Evolutionary conservation across 2,329 filamentous ascomycete genomes (phyloP).

Genomic region (Polychaeton citri): DNA sequence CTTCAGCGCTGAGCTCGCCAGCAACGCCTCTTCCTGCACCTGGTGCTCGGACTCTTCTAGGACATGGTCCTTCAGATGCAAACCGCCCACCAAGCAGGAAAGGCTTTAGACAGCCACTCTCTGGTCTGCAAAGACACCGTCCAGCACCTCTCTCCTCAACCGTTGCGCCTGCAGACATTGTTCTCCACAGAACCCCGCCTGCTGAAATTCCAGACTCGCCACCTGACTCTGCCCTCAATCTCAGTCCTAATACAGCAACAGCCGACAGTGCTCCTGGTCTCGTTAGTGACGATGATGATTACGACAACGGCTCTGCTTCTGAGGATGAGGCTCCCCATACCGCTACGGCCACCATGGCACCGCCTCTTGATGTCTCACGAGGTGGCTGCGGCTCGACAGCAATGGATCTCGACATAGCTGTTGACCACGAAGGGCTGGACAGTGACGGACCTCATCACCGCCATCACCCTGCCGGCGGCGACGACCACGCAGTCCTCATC

Average conservation of each 20-base stretch:
- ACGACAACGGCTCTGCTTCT: constrained; percentile 27
- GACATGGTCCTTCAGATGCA: background rate
- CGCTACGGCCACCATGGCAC: constrained; percentile 11
- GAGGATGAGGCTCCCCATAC: constrained; percentile 16
- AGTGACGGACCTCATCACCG: background rate
- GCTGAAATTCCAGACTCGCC: constrained; percentile 1
- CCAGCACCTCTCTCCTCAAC: constrained; percentile 17
- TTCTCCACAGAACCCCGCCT: background rate
- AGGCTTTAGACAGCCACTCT: constrained; percentile 13
- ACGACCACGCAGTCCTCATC: background rate
- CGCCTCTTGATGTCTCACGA: constrained; percentile 11
- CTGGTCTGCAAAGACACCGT: constrained; percentile 12
- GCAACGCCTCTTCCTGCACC: constrained; percentile 1
- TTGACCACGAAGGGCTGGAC: constrained; percentile 15
- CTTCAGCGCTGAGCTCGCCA: constrained; percentile 4
- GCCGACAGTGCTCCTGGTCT: constrained; percentile 37
- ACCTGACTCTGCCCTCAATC: constrained; percentile 16
- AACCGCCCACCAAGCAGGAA: constrained; percentile 13
- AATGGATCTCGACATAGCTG: constrained; percentile 23
- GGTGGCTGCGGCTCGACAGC: constrained; percentile 14
- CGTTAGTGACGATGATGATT: constrained; percentile 37
- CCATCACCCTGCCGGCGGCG: background rate
- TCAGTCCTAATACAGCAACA: constrained; percentile 29
- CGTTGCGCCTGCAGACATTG: background rate
- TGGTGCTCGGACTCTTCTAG: constrained; percentile 7